A percentile compares a stretch with the other conserved stretches of the same genome.
phyloP scores from a whole-genome alignment of 106 monocot genomes.

The Phalaenopsis aphrodite region DNA sequence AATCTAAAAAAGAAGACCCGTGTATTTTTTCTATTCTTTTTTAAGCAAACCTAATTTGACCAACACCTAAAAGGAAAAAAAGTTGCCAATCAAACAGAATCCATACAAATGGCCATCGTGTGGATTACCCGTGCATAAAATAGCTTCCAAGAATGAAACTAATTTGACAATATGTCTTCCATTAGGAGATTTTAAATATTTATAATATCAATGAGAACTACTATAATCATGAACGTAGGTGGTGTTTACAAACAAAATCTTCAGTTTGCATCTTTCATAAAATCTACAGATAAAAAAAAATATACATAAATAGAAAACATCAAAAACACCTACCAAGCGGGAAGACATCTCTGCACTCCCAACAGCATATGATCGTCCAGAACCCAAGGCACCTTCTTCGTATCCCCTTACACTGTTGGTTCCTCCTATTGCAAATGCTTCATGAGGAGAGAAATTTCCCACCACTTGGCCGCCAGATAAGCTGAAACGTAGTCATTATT shows the following conservation, averaged over 20 bases:
- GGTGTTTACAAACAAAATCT: not conserved
- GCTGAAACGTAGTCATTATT: constrained; percentile 24
- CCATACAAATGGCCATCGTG: too few species aligned
- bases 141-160: not conserved
- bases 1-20: too few species aligned
- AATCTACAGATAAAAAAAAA: not conserved
- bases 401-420: constrained; percentile 94
- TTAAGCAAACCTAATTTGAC: too few species aligned
- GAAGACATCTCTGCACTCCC: constrained; percentile 87
- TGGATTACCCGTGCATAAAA: too few species aligned
- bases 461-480: constrained; percentile 78
- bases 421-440: constrained; percentile 94
- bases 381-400: constrained; percentile 96
- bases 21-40: too few species aligned
- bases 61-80: too few species aligned
- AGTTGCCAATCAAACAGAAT: too few species aligned
- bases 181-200: not conserved
- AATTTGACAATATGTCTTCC: not conserved
- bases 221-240: not conserved
- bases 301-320: not conserved
- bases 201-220: not conserved
- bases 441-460: constrained; percentile 88
- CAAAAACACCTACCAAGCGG: constrained; percentile 52
- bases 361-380: constrained; percentile 73
- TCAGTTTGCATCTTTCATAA: not conserved